phyloP scores from a whole-genome alignment of 257 asterid genomes.

The Lithospermum erythrorhizon region DNA sequence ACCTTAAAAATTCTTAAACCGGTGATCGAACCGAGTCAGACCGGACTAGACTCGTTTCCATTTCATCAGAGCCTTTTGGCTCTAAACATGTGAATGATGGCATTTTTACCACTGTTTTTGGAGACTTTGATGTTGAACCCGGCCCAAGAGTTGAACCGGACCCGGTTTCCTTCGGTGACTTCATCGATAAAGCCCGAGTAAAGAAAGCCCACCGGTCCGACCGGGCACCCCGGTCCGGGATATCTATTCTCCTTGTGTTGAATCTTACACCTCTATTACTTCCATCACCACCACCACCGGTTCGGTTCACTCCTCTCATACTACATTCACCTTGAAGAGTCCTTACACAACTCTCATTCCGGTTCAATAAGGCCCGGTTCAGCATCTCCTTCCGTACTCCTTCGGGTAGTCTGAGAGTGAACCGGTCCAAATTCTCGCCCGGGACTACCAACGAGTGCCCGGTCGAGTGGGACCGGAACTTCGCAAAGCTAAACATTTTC shows the following conservation, averaged over 20 bases:
- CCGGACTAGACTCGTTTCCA: conserved; percentile 14
- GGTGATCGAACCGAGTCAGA: conserved; percentile 27
- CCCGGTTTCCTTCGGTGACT: not conserved
- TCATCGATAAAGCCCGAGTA: not conserved
- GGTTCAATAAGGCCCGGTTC: not conserved
- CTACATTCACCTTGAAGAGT: not conserved
- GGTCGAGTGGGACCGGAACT: not conserved
- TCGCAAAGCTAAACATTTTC: not conserved
- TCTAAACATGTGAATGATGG: conserved; percentile 37
- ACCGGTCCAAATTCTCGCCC: not conserved
- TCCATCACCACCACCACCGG: conserved; percentile 35
- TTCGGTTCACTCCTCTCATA: not conserved
- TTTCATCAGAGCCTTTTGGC: conserved; percentile 41
- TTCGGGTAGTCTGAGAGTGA: not conserved
- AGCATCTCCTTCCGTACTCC: not conserved
- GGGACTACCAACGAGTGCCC: not conserved
- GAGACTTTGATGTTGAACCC: conserved; percentile 4
- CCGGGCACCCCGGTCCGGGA: not conserved
- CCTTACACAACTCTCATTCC: not conserved
- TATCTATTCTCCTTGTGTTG: conserved; percentile 22
- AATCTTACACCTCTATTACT: conserved; percentile 37
- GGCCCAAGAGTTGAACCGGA: no score
- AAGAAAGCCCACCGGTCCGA: not conserved
- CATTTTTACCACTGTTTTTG: not conserved
- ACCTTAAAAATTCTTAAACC: conserved; percentile 17